Base-by-base conservation (phyloP, 371 early-diverging fungal species). In the Chytridium lagenaria region DNA sequence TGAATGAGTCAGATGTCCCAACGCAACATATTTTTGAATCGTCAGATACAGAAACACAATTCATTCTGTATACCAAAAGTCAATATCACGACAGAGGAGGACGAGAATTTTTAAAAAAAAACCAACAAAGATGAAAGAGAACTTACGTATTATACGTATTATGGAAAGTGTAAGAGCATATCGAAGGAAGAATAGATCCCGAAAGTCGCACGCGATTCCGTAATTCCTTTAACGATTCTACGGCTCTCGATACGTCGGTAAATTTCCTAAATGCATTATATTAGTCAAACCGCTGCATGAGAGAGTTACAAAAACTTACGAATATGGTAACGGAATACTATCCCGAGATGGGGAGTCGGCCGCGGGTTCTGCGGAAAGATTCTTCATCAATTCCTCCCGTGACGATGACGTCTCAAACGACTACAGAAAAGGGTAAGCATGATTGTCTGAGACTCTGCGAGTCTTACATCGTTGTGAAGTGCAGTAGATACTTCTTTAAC, bases 161-260 rank as follows among this genome's bases (percentile, higher is more conserved):
- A 83, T 98, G 96, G 69, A 99, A 92, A 2, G 99, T 99, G 82
- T 97, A 99, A 74, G 93, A 93, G 81, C 97, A 97, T 34, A 99
- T 90, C 44, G 95, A 95, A 1, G 99, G 98, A 38, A 95, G 86
- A 19, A 94, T 89, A 1, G 88, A 86, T 31, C 91, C 88, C 1
- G 91, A 88, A 26, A 95, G 77, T 0, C 88, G 83, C 3, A 94
- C 90, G 40, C 94, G 91, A 67, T 93, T 93, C 77, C 93, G 84
- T 5, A 95, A 72, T 63, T 99, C 98, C 70, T 90, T 90, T 38
- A 99, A 80, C 50, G 82, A 85, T 34, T 92, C 90, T 2, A 97
- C 79, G 73, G 93, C 91, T 50, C 88, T 86, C 66, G 88, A 86
- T 22, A 95, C 86, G 78, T 82, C 83, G 3, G 78, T 22, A 30